Percentiles rank a stretch among this genome's conserved stretches.
These are phyloP conservation scores for Kitagawia praeruptora DNA, from an alignment of 129 eudicot species.

Conservation along the genomic window DNA sequence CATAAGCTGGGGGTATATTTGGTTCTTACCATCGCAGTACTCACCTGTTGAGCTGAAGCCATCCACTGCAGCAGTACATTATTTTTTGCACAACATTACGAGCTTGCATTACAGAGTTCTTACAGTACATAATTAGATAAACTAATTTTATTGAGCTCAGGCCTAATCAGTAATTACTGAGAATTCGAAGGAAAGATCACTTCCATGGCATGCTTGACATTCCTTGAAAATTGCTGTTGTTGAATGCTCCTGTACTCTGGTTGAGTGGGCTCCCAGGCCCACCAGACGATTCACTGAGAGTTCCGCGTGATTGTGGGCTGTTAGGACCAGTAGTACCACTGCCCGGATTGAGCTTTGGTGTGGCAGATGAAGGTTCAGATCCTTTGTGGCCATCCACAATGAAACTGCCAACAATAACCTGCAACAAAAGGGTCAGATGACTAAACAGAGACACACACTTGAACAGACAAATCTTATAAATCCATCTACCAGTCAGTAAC, in stretches of 20 bases:
- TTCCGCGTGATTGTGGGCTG: slow-evolving; percentile 88
- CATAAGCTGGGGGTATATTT: neutral
- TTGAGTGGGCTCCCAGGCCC: slow-evolving; percentile 67
- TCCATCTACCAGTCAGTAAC: neutral
- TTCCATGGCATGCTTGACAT: slow-evolving; percentile 87
- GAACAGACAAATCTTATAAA: neutral
- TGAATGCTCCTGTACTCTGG: slow-evolving; percentile 35
- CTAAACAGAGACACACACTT: neutral
- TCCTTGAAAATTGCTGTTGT: slow-evolving; percentile 39
- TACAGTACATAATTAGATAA: neutral
- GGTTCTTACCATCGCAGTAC: neutral
- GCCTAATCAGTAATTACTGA: neutral
- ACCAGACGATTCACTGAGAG: slow-evolving; percentile 74
- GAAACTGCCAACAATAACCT: slow-evolving; percentile 89
- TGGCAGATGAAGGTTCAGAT: slow-evolving; percentile 35
- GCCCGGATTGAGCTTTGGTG: slow-evolving; percentile 29
- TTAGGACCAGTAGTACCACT: slow-evolving; percentile 34
- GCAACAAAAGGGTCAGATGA: slow-evolving; percentile 10
- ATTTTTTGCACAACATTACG: neutral
- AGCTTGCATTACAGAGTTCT: neutral
- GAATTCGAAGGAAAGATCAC: slow-evolving; percentile 17
- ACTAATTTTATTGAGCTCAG: neutral
- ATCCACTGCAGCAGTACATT: neutral
- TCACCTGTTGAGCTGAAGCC: neutral
- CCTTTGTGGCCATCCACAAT: slow-evolving; percentile 44